A percentile compares a stretch with the other conserved stretches of the same genome.
Evolutionary conservation across 148 eudicot genomes (phyloP).

Genomic region (Vaccinium corymbosum): DNA sequence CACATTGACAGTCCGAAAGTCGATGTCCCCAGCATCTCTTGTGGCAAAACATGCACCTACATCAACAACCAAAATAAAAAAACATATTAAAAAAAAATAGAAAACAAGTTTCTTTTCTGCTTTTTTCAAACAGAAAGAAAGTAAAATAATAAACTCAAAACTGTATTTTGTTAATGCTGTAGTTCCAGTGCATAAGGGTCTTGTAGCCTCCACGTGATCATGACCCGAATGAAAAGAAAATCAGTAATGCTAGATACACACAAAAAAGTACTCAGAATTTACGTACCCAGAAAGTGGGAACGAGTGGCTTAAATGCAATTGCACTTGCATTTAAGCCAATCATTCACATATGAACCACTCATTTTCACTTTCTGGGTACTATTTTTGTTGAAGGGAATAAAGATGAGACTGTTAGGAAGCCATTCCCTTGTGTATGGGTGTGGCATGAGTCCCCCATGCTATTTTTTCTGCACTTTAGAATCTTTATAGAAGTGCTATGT

Average conservation of each 20-base stretch:
- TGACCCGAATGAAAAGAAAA: too few relatives aligned
- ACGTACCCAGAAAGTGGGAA: too few relatives aligned
- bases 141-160: too few relatives aligned
- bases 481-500: conserved; percentile 4
- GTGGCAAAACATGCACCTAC: conserved; percentile 71
- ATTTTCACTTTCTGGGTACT: too few relatives aligned
- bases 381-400: background rate
- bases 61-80: conserved; percentile 15
- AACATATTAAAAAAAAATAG: background rate
- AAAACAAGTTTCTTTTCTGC: background rate
- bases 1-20: conserved; percentile 60
- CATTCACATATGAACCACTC: too few relatives aligned
- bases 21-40: conserved; percentile 62
- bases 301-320: too few relatives aligned
- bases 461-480: conserved; percentile 12
- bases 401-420: background rate
- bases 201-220: too few relatives aligned
- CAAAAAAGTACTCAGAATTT: too few relatives aligned
- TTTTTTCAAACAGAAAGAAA: background rate
- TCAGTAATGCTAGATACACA: too few relatives aligned
- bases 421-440: background rate
- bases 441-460: background rate
- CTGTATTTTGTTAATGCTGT: too few relatives aligned
- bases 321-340: too few relatives aligned
- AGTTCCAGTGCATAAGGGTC: too few relatives aligned